phyloP scores from a whole-genome alignment of 1,284 basidiomycete genomes.

The Ceratobasidium sp. region DNA sequence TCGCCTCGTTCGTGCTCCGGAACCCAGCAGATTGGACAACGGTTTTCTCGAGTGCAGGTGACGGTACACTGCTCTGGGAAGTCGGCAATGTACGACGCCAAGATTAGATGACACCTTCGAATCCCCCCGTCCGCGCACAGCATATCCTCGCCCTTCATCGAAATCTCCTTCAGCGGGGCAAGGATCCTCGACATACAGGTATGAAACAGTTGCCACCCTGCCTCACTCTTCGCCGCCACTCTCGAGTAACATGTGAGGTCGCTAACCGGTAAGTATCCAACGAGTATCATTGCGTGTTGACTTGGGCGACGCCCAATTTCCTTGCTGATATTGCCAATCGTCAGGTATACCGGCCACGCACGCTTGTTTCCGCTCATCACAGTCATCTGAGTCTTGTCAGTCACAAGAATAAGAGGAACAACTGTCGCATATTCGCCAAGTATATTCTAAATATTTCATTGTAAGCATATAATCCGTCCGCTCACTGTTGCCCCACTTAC shows the following conservation, averaged over 20 bases:
- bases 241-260: constrained; percentile 11
- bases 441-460: constrained; percentile 22
- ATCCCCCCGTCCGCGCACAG: constrained; percentile 41
- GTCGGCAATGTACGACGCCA: constrained; percentile 45
- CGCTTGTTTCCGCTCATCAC: constrained; percentile 39
- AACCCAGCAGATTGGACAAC: constrained; percentile 42
- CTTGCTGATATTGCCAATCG: constrained; percentile 48
- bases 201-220: constrained; percentile 43
- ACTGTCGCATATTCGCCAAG: constrained; percentile 43
- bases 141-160: constrained; percentile 10
- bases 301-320: constrained; percentile 8
- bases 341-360: constrained; percentile 47
- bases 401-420: constrained; percentile 41
- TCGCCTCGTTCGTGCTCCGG: constrained; percentile 1
- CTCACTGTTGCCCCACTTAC: constrained; percentile 4
- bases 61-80: constrained; percentile 46
- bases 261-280: constrained; percentile 44
- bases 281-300: constrained; percentile 20
- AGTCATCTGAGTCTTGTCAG: constrained; percentile 47
- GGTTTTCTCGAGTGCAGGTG: constrained; percentile 5
- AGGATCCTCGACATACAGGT: constrained; percentile 41
- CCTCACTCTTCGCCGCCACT: background rate
- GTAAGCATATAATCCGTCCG: too few species aligned
- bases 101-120: constrained; percentile 20
- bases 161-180: constrained; percentile 28